Percentiles rank a stretch among this genome's conserved stretches.
These are phyloP conservation scores for Phtheirospermum japonicum DNA, from an alignment of 257 asterid genomes.

Conservation along the genomic window DNA sequence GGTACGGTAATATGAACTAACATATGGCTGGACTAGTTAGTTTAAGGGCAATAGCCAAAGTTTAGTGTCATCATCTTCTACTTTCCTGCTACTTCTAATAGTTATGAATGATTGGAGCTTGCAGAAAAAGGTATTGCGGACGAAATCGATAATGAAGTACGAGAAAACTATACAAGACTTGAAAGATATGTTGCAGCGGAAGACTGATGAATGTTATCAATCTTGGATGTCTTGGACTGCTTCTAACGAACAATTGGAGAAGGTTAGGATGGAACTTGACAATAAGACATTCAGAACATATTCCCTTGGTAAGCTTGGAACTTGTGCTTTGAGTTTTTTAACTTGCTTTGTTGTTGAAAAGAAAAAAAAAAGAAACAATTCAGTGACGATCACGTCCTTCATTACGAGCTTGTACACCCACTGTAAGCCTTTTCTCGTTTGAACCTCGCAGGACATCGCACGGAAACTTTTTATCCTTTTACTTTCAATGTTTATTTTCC, in stretches of 20 bases:
- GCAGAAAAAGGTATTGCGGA: constrained; percentile 57
- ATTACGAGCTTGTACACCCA: too few species aligned
- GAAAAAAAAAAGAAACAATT: neutral
- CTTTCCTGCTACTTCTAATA: constrained; percentile 17
- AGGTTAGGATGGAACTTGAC: constrained; percentile 87
- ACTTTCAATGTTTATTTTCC: neutral
- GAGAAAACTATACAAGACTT: constrained; percentile 79
- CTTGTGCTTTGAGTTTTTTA: constrained; percentile 11
- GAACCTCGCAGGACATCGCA: too few species aligned
- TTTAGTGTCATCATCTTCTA: neutral
- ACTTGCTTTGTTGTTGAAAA: constrained; percentile 6
- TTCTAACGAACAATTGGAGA: constrained; percentile 78
- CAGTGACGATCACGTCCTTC: neutral
- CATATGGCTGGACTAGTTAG: neutral
- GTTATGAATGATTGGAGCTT: constrained; percentile 27
- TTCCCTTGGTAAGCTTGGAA: constrained; percentile 64
- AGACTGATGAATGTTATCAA: constrained; percentile 91
- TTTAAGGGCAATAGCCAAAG: constrained; percentile 14
- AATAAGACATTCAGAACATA: constrained; percentile 65
- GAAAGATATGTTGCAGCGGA: constrained; percentile 59
- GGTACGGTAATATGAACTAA: constrained; percentile 42
- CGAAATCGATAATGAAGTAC: constrained; percentile 61
- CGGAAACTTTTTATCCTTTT: too few species aligned
- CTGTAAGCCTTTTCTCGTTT: too few species aligned
- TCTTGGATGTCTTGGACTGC: constrained; percentile 96